These are phyloP conservation scores for Daldinia caldariorum DNA, from an alignment of 495 filamentous ascomycete species.

Conservation along the genomic window DNA sequence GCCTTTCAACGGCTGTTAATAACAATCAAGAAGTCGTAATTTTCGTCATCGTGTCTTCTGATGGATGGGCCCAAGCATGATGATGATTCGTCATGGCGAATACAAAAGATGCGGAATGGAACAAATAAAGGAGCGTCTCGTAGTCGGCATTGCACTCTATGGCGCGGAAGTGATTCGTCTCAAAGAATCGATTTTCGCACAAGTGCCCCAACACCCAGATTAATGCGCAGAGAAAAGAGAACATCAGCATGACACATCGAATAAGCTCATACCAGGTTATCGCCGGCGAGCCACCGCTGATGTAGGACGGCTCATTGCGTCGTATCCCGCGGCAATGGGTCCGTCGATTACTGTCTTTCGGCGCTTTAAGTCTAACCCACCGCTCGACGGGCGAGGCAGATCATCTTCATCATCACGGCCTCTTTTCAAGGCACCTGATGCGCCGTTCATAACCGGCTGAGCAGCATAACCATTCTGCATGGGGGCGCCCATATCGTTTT, in stretches of 20 bases:
- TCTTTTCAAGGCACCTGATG: conserved; percentile 75
- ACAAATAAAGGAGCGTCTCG: conserved; percentile 39
- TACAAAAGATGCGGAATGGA: conserved; percentile 48
- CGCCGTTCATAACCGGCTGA: conserved; percentile 73
- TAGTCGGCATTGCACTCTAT: conserved; percentile 35
- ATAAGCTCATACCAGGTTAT: conserved; percentile 24
- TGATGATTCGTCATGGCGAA: conserved; percentile 50
- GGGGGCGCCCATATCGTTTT: conserved; percentile 65
- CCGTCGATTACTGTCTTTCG: conserved; percentile 77
- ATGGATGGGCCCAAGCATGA: conserved; percentile 44
- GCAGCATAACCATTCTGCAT: conserved; percentile 67
- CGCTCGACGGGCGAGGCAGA: conserved; percentile 73
- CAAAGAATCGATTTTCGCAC: conserved; percentile 45
- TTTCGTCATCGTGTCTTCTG: conserved; percentile 52
- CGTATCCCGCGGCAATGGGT: conserved; percentile 58
- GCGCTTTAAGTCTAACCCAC: conserved; percentile 77
- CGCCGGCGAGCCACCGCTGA: conserved; percentile 54
- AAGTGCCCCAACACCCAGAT: conserved; percentile 37
- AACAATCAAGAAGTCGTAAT: conserved; percentile 55
- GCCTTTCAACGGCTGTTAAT: conserved; percentile 46
- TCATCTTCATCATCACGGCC: conserved; percentile 82
- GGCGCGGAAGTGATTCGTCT: conserved; percentile 25
- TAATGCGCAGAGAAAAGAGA: conserved; percentile 27
- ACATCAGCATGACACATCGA: conserved; percentile 7
- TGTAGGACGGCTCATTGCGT: conserved; percentile 57